Percentiles rank a stretch among this genome's conserved stretches.
Evolutionary conservation across 2,329 filamentous ascomycete species (phyloP).

Genomic region (Scolecobasidium constrictum): DNA sequence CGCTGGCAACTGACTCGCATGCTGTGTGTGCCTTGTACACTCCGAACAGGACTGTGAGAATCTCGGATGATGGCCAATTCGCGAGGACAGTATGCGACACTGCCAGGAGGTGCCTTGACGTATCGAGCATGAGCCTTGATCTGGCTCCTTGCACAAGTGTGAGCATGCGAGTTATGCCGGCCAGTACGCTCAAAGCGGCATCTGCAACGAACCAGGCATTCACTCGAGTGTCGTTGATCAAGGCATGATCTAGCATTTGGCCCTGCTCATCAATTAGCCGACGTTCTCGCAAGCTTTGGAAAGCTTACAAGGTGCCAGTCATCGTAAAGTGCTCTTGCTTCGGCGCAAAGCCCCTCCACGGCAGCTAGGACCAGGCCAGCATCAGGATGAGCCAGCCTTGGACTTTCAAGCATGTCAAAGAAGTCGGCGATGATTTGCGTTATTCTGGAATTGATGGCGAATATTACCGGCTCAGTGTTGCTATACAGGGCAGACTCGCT

Average conservation of each 20-base stretch:
- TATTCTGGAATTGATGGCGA: not conserved
- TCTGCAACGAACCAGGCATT: not conserved
- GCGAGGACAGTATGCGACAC: too few species aligned
- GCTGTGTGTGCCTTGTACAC: too few species aligned
- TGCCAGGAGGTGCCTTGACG: too few species aligned
- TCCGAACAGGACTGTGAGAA: too few species aligned
- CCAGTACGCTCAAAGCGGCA: not conserved
- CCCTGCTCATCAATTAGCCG: not conserved
- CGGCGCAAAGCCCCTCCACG: not conserved
- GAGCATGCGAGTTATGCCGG: not conserved
- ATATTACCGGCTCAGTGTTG: too few species aligned
- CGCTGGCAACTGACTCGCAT: too few species aligned
- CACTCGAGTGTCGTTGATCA: not conserved
- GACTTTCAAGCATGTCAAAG: not conserved
- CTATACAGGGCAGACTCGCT: too few species aligned
- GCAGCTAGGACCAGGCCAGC: not conserved
- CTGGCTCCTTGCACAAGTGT: too few species aligned
- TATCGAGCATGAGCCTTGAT: too few species aligned
- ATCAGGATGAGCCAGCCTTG: not conserved
- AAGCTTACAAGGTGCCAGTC: not conserved
- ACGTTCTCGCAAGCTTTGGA: not conserved
- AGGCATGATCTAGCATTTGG: too few species aligned
- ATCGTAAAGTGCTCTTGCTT: not conserved
- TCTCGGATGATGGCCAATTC: too few species aligned
- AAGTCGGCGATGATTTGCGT: not conserved